phyloP scores from a whole-genome alignment of 2,329 filamentous ascomycete species.

The Graphium sp. region DNA sequence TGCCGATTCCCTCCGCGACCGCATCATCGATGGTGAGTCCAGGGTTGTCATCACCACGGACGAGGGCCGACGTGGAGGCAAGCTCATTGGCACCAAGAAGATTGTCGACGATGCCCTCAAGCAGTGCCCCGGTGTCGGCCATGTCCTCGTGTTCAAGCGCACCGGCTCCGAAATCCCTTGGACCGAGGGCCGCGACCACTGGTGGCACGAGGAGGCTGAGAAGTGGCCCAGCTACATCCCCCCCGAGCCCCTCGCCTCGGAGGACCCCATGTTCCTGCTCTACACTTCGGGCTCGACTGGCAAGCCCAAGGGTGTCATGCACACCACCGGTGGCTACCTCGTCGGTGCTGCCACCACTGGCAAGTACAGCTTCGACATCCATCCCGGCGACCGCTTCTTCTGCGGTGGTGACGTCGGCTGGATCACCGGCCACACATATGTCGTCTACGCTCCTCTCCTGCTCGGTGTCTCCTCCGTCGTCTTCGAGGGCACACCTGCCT shows the following conservation, averaged over 20 bases:
- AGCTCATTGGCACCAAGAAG: conserved; percentile 95
- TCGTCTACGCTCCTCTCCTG: conserved; percentile 87
- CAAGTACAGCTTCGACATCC: conserved; percentile 98
- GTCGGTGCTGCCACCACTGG: conserved; percentile 82
- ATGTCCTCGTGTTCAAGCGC: conserved; percentile 85
- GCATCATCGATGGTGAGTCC: conserved; percentile 77
- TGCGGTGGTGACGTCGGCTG: conserved; percentile 96
- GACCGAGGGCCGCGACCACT: conserved; percentile 76
- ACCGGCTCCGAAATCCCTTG: conserved; percentile 86
- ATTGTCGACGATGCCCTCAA: conserved; percentile 96
- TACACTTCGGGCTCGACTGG: conserved; percentile 97
- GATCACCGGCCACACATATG: conserved; percentile 98
- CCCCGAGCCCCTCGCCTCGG: conserved; percentile 76
- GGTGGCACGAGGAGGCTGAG: conserved; percentile 98
- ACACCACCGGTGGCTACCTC: conserved; percentile 92
- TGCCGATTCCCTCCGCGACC: conserved; percentile 85
- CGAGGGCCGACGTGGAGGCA: conserved; percentile 94
- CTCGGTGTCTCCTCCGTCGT: conserved; percentile 90
- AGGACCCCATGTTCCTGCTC: conserved; percentile 92
- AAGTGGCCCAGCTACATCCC: conserved; percentile 91
- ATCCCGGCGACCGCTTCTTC: conserved; percentile 86
- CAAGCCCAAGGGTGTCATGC: conserved; percentile 98
- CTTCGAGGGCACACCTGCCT: conserved; percentile 94
- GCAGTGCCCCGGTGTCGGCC: conserved; percentile 77
- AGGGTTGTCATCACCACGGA: conserved; percentile 94